Evolutionary conservation across 495 filamentous ascomycete species (phyloP), one percentile per base, ranked within the genome.

Genomic region (Halenospora varia): DNA sequence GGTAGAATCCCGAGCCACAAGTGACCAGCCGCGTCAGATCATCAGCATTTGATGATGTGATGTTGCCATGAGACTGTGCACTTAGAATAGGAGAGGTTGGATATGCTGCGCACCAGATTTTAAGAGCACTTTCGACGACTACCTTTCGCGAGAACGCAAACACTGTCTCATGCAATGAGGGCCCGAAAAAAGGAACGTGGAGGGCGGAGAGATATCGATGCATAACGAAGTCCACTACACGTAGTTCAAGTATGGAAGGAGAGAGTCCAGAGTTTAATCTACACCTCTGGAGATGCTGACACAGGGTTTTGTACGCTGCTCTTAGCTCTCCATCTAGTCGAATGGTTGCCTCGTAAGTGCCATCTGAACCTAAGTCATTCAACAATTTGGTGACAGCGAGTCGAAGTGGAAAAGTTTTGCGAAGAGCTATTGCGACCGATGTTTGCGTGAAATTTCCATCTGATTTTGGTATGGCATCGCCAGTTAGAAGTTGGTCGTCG

Each of bases 61-160:
- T 64, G 10, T 55, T 51, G 42, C 22, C 49, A n/a, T n/a, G n/a
- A 23, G 63, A 24, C 19, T 40, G 53, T 2, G 67, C 53, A 1
- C 61, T 48, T 17, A 65, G 67, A 1, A 62, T 58, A 6, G 60
- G 53, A 0, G 75, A 65, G 0, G 67, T 56, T 1, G 74, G 76
- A 45, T 71, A 76, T 0, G 67, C 65, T 1, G 68, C 61, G 53
- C 59, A 67, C 75, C 79, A 83, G 2, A 82, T 63, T 48, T 80
- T 82, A 25, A 78, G 67, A 0, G 77, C 68, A 1, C 67, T 74
- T 10, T 84, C 82, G 23, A 81, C 65, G 0, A 76, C 73, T 62
- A 53, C 48, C 17, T 62, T 62, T 17, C 75, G 62, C 0, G 75
- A 74, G 48, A 67, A 79, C 10, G 75, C 75, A 54, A 71, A 77